Base-by-base conservation (phyloP, 2,329 filamentous ascomycete species). In the Talaromyces sp. region DNA sequence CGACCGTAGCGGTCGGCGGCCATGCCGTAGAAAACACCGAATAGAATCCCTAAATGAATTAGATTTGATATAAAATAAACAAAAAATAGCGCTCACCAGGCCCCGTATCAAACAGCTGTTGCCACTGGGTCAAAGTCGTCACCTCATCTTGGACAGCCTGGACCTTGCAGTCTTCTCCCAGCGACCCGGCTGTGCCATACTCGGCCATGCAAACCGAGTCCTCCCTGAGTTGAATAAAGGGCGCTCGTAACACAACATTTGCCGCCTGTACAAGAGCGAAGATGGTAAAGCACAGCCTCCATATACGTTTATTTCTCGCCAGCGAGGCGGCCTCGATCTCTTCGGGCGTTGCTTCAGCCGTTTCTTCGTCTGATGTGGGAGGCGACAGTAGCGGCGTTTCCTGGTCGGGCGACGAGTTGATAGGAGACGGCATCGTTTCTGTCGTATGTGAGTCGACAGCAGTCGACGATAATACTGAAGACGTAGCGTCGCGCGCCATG, bases 21-120 rank as follows among this genome's bases (percentile, higher is more conserved):
- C 57, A 64, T 63, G 3, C 60, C 63, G 57, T 63, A 63, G 49
- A 60, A 58, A 30, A 62, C 58, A 22, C 63, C 63, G 17, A 64
- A 61, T 19, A 64, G 3, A 53, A 63, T 63, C 1, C 62, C 61
- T 59, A 15, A 7, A 32, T 11, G 9, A 4, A 54, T 59, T n/a
- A 53, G 27, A 15, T 7, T 13, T 7, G 13, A 33, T 30, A 8
- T 2, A 17, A 56, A 19, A 33, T 1, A 56, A 2, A 58, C 27
- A 13, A 47, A 32, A 9, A 3, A 11, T 3, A n/a, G 6, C 9
- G 19, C 57, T 44, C 32, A 59, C 57, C 59, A 17, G 62, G 62
- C 17, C 55, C 58, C 10, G 58, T 60, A 53, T 63, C 62, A 47
- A 63, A 30, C 27, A 63, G 25, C 27, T 58, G 62, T 30, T 63